Conservation (phyloP, 2,329 filamentous ascomycete species). For the Ploettnerulaceae sp. region DNA sequence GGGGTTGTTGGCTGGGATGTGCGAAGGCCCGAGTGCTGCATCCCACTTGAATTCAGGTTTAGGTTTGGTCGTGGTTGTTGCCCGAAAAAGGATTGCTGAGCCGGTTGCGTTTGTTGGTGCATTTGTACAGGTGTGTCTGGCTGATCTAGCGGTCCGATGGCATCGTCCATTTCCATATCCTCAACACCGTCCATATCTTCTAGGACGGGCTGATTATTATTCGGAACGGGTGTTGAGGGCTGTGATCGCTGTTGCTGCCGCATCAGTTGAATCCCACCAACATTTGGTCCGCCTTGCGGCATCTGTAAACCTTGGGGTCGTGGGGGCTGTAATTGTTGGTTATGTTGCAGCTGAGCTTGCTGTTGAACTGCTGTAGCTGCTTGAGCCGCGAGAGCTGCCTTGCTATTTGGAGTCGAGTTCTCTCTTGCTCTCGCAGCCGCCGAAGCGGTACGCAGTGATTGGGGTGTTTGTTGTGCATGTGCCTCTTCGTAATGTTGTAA, state of each 20-base stretch:
- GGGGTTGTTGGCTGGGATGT: constrained; percentile 85
- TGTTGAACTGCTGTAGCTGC: constrained; percentile 41
- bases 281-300: constrained; percentile 27
- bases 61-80: constrained; percentile 65
- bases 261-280: constrained; percentile 34
- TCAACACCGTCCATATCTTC: constrained; percentile 80
- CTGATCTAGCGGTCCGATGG: constrained; percentile 60
- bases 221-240: constrained; percentile 30
- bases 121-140: constrained; percentile 37
- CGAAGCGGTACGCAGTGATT: constrained; percentile 40
- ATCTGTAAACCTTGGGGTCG: constrained; percentile 29
- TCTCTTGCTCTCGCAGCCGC: constrained; percentile 39
- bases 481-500: constrained; percentile 95
- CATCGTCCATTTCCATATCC: constrained; percentile 96
- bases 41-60: constrained; percentile 67
- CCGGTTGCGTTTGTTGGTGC: constrained; percentile 58
- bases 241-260: constrained; percentile 34
- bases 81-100: constrained; percentile 60
- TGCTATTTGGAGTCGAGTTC: constrained; percentile 43
- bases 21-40: constrained; percentile 73
- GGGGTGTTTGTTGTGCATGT: constrained; percentile 67
- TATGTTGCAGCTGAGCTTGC: constrained; percentile 40
- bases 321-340: constrained; percentile 20
- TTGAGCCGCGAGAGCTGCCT: constrained; percentile 37
- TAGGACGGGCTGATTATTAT: constrained; percentile 25